phyloP scores from a whole-genome alignment of 2,329 filamentous ascomycete genomes.

The Phaeophleospora eucalypticola region DNA sequence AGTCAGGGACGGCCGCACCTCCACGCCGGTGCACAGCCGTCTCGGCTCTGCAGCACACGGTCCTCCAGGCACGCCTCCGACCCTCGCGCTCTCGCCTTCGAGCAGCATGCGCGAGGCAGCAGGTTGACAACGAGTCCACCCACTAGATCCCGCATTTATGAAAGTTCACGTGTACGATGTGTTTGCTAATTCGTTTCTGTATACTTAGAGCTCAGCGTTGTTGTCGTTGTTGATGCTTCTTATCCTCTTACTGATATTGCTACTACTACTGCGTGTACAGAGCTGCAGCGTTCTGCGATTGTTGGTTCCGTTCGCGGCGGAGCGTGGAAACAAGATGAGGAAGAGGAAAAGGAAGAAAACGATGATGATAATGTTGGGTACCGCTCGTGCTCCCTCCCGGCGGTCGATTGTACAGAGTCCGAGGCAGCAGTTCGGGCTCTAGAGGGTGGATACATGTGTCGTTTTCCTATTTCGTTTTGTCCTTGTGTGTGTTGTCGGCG shows the following conservation, averaged over 20 bases:
- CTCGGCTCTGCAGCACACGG: neutral
- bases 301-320: too few species aligned
- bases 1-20: neutral
- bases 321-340: too few species aligned
- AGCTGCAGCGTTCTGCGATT: too few species aligned
- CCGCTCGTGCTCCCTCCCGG: conserved; percentile 3
- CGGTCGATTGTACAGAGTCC: neutral
- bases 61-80: conserved; percentile 6
- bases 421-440: neutral
- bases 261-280: too few species aligned
- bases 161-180: conserved; percentile 7
- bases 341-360: too few species aligned
- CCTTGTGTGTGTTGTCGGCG: too few species aligned
- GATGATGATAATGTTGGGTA: neutral
- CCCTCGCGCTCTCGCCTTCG: conserved; percentile 3
- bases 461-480: too few species aligned
- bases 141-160: conserved; percentile 10
- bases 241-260: too few species aligned
- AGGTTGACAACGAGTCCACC: conserved; percentile 8
- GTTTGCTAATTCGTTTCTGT: conserved; percentile 10
- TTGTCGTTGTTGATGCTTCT: too few species aligned
- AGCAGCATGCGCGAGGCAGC: neutral
- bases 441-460: too few species aligned
- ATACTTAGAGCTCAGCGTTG: conserved; percentile 2
- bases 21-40: neutral